Percentiles rank a stretch among this genome's conserved stretches.
Conservation (phyloP, 129 eudicot species). For the Escallonia rubra region DNA sequence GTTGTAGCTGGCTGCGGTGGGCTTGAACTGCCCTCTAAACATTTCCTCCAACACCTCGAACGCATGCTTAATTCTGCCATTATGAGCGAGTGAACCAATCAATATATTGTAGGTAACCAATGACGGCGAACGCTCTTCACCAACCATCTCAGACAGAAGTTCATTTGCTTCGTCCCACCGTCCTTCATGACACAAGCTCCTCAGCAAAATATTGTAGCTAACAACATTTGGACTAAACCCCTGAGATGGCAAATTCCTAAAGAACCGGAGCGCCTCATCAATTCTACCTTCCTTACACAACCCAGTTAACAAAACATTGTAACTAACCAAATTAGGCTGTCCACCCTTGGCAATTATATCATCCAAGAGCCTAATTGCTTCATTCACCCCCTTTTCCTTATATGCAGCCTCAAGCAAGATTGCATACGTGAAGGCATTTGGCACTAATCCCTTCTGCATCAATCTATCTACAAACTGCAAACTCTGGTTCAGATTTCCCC, state of each 20-base stretch:
- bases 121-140: slow-evolving; percentile 56
- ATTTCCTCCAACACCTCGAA: slow-evolving; percentile 59
- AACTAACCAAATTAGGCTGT: slow-evolving; percentile 71
- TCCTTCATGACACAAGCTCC: slow-evolving; percentile 64
- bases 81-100: slow-evolving; percentile 62
- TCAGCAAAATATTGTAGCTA: slow-evolving; percentile 69
- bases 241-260: slow-evolving; percentile 60
- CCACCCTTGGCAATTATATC: slow-evolving; percentile 67
- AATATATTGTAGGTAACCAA: slow-evolving; percentile 64
- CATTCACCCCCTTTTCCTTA: slow-evolving; percentile 73
- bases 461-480: slow-evolving; percentile 59
- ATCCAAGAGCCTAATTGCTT: slow-evolving; percentile 64
- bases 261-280: slow-evolving; percentile 66
- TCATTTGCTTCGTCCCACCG: slow-evolving; percentile 76
- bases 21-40: slow-evolving; percentile 47
- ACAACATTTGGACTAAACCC: slow-evolving; percentile 76
- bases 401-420: slow-evolving; percentile 80
- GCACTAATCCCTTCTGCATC: slow-evolving; percentile 56
- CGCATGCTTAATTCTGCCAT: slow-evolving; percentile 74
- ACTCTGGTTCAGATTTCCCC: slow-evolving; percentile 54
- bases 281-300: slow-evolving; percentile 69
- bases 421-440: slow-evolving; percentile 69
- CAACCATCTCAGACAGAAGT: slow-evolving; percentile 70
- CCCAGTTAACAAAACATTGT: slow-evolving; percentile 76
- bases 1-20: slow-evolving; percentile 65